Percentiles rank a stretch among this genome's conserved stretches.
Conservation (phyloP, 2,329 filamentous ascomycete genomes). For the Mycocentrospora acerina region DNA sequence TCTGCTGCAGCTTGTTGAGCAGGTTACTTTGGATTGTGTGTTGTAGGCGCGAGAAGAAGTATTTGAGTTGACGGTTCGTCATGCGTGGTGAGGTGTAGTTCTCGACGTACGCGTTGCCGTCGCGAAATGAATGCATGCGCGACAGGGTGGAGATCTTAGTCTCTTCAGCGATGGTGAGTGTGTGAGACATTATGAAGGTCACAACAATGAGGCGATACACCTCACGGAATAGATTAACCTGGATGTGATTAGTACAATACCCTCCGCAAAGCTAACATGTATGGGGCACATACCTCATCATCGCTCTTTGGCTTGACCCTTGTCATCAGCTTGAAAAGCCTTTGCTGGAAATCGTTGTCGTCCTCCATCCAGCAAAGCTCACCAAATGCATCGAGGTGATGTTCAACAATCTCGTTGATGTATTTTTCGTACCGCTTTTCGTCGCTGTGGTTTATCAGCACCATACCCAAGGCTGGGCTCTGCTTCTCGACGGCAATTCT, state of each 20-base stretch:
- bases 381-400: constrained; percentile 45
- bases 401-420: constrained; percentile 45
- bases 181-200: constrained; percentile 53
- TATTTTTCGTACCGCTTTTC: constrained; percentile 49
- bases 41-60: constrained; percentile 50
- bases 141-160: constrained; percentile 40
- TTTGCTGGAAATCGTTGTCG: constrained; percentile 47
- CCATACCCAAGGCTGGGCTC: constrained; percentile 50
- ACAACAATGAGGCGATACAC: constrained; percentile 50
- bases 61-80: constrained; percentile 53
- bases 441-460: constrained; percentile 48
- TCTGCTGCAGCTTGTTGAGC: constrained; percentile 50
- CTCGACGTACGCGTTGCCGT: constrained; percentile 28
- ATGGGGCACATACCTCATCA: constrained; percentile 36
- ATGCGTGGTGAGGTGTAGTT: constrained; percentile 47
- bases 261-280: neutral
- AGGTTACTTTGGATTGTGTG: constrained; percentile 45
- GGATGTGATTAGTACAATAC: constrained; percentile 2
- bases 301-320: constrained; percentile 42
- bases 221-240: constrained; percentile 45
- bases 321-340: constrained; percentile 46
- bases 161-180: constrained; percentile 47
- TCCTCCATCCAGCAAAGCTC: constrained; percentile 49
- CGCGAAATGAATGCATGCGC: constrained; percentile 41
- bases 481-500: constrained; percentile 36